phyloP scores from a whole-genome alignment of 2,329 filamentous ascomycete genomes.

The Fusarium falciforme region DNA sequence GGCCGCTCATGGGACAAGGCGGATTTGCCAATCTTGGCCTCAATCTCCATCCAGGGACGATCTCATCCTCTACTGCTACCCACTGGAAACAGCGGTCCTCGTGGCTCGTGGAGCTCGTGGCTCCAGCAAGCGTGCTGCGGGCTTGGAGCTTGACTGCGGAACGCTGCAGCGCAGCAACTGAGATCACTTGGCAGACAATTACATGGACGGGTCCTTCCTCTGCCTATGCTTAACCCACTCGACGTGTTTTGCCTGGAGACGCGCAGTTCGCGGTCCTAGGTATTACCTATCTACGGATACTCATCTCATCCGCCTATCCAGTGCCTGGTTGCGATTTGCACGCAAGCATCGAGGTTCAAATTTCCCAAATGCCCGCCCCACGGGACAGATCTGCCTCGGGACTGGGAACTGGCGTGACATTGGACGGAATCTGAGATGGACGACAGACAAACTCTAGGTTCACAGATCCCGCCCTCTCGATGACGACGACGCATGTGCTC shows the following conservation, averaged over 20 bases:
- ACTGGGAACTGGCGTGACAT: constrained; percentile 28
- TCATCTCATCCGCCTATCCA: not conserved
- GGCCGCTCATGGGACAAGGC: constrained; percentile 19
- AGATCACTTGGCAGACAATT: constrained; percentile 8
- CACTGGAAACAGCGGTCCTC: constrained; percentile 18
- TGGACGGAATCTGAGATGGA: constrained; percentile 15
- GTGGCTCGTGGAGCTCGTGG: constrained; percentile 10
- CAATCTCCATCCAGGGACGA: constrained; percentile 7
- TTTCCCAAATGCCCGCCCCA: constrained; percentile 31
- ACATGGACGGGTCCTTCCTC: constrained; percentile 16
- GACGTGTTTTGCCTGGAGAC: not conserved
- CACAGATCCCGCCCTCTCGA: constrained; percentile 25
- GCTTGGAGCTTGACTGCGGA: constrained; percentile 7
- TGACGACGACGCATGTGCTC: constrained; percentile 22
- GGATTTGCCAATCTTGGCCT: constrained; percentile 21
- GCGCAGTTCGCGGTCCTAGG: not conserved
- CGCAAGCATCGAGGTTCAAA: constrained; percentile 27
- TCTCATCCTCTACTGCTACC: not conserved
- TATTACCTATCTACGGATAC: not conserved
- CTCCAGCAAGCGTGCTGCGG: constrained; percentile 12
- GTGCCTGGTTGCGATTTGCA: constrained; percentile 23
- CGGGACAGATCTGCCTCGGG: constrained; percentile 26
- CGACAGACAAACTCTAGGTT: constrained; percentile 10
- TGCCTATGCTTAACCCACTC: constrained; percentile 9
- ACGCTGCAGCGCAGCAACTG: constrained; percentile 7